Conservation (phyloP, 176 grass and related monocot genomes). For the Ananas comosus region DNA sequence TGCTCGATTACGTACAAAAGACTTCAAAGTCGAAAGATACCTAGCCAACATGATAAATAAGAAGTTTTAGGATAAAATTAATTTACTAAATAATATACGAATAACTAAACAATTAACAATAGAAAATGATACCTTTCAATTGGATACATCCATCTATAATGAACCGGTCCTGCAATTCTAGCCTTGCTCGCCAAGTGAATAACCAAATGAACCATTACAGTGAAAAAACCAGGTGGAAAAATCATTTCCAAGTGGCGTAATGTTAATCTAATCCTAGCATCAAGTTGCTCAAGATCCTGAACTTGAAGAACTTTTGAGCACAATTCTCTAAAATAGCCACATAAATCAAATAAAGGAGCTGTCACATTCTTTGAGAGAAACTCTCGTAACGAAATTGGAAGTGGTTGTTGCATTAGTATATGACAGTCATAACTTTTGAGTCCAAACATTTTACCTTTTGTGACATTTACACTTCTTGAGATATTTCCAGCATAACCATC, state of each 20-base stretch:
- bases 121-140: too few species aligned
- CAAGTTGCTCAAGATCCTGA: constrained; percentile 6
- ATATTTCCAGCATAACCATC: not conserved
- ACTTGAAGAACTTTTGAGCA: constrained; percentile 17
- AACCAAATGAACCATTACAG: constrained; percentile 17
- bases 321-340: constrained; percentile 11
- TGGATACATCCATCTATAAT: too few species aligned
- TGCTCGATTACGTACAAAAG: constrained; percentile 9
- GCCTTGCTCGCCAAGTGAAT: too few species aligned
- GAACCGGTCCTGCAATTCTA: too few species aligned
- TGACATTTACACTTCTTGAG: not conserved
- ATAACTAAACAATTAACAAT: too few species aligned
- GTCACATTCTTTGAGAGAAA: too few species aligned
- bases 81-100: too few species aligned
- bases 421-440: constrained; percentile 19
- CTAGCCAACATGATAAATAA: not conserved
- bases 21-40: not conserved
- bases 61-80: too few species aligned
- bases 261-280: constrained; percentile 2
- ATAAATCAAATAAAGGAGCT: not conserved
- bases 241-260: constrained; percentile 8
- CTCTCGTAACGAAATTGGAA: not conserved
- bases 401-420: constrained; percentile 6
- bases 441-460: too few species aligned
- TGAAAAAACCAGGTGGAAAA: constrained; percentile 11